Conservation (phyloP, 805 yeast species). For the Metschnikowia corniflorae region DNA sequence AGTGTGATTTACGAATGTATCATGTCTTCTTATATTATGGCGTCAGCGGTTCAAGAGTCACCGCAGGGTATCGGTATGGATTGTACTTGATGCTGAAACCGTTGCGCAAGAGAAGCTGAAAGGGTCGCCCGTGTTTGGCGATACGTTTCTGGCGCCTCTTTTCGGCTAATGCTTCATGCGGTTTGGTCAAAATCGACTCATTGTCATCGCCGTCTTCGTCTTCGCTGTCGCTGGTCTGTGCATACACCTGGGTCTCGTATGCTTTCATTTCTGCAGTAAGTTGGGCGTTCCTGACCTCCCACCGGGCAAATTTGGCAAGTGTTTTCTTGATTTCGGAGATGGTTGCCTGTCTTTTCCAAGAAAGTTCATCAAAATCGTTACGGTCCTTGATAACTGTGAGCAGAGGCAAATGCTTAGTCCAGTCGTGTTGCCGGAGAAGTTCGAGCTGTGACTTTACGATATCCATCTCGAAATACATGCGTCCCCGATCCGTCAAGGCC, state of each 20-base stretch:
- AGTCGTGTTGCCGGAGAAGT: slow-evolving; percentile 40
- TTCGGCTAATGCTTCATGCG: slow-evolving; percentile 22
- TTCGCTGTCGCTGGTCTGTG: slow-evolving; percentile 16
- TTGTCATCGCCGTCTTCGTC: slow-evolving; percentile 22
- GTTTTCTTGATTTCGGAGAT: slow-evolving; percentile 42
- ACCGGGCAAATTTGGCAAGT: slow-evolving; percentile 34
- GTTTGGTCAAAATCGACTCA: slow-evolving; percentile 18
- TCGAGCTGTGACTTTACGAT: slow-evolving; percentile 43
- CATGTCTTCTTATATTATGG: too few species aligned
- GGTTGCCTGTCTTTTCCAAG: slow-evolving; percentile 50
- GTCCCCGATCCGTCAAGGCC: slow-evolving; percentile 50
- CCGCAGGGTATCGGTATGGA: too few species aligned
- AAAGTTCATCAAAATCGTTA: slow-evolving; percentile 48
- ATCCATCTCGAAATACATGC: slow-evolving; percentile 55
- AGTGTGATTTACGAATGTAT: too few species aligned
- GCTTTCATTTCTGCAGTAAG: slow-evolving; percentile 26
- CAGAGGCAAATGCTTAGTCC: slow-evolving; percentile 44
- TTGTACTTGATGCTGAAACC: slow-evolving; percentile 13
- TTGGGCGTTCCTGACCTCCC: slow-evolving; percentile 31
- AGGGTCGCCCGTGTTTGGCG: slow-evolving; percentile 10
- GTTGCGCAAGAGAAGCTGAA: slow-evolving; percentile 13
- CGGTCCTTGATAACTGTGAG: slow-evolving; percentile 50
- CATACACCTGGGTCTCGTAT: not conserved
- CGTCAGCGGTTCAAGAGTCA: too few species aligned
- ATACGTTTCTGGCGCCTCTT: slow-evolving; percentile 21